These are phyloP conservation scores for Colletotrichum abscissum DNA, from an alignment of 2,329 filamentous ascomycete species.

Conservation along the genomic window DNA sequence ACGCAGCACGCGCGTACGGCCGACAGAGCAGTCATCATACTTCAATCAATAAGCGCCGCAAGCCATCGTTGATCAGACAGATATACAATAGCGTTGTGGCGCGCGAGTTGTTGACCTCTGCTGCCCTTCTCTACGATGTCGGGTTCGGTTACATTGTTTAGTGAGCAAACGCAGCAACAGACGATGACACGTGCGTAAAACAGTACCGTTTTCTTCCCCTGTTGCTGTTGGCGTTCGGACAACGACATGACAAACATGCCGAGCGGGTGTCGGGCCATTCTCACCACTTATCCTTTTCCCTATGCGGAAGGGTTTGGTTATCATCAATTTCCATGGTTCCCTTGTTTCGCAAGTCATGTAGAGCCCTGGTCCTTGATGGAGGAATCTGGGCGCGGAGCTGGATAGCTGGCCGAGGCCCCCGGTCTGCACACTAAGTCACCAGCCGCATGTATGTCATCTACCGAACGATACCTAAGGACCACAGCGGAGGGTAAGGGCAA, in stretches of 20 bases:
- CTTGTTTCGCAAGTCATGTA: background rate
- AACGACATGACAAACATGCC: constrained; percentile 50
- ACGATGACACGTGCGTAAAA: constrained; percentile 9
- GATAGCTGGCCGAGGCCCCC: constrained; percentile 12
- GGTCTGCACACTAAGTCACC: background rate
- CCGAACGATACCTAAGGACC: constrained; percentile 19
- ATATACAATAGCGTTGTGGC: constrained; percentile 18
- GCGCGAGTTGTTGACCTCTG: constrained; percentile 7
- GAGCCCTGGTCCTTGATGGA: constrained; percentile 21
- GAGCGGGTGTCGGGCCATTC: constrained; percentile 40
- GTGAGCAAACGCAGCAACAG: constrained; percentile 15
- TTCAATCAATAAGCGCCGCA: background rate
- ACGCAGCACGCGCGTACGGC: background rate
- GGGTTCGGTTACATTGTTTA: constrained; percentile 7
- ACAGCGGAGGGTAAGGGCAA: background rate
- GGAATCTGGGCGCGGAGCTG: background rate
- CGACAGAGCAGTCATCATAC: background rate
- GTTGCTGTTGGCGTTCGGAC: constrained; percentile 48
- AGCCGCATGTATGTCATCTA: constrained; percentile 34
- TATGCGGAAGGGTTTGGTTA: background rate
- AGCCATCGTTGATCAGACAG: background rate
- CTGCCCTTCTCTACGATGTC: background rate
- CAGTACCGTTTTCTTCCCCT: constrained; percentile 1
- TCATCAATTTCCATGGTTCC: background rate
- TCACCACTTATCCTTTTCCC: constrained; percentile 32